phyloP scores from a whole-genome alignment of 305 asterid genomes.

The Solanum aculeatissimum region DNA sequence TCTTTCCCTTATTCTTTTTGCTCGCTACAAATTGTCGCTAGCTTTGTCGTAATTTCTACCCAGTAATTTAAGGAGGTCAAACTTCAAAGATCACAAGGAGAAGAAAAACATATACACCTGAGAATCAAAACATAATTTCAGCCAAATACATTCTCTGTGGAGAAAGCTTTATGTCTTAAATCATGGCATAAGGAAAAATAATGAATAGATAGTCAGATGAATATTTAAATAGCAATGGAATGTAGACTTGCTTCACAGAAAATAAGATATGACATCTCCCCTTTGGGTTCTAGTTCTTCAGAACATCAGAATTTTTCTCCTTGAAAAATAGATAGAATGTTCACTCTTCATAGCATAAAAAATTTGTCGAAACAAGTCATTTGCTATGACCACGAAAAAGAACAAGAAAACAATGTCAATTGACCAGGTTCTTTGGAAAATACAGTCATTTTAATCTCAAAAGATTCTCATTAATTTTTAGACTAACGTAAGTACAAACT shows the following conservation, averaged over 20 bases:
- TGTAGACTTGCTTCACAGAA: not conserved
- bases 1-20: not conserved
- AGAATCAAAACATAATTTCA: not conserved
- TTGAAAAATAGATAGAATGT: not conserved
- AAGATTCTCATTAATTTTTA: not conserved
- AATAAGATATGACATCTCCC: not conserved
- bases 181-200: not conserved
- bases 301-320: not conserved
- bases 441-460: not conserved
- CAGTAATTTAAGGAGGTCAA: not conserved
- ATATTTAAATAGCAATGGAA: not conserved
- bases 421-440: not conserved
- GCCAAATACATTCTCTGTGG: not conserved
- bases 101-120: not conserved
- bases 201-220: not conserved
- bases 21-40: not conserved
- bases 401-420: not conserved
- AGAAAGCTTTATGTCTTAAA: not conserved
- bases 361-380: not conserved
- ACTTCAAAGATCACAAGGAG: not conserved
- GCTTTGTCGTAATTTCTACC: constrained; percentile 4
- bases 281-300: not conserved
- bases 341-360: not conserved
- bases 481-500: not conserved
- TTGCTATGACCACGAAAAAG: not conserved